Conservation (phyloP, 2,329 filamentous ascomycete genomes). For the Cladosporium cucumerinum region DNA sequence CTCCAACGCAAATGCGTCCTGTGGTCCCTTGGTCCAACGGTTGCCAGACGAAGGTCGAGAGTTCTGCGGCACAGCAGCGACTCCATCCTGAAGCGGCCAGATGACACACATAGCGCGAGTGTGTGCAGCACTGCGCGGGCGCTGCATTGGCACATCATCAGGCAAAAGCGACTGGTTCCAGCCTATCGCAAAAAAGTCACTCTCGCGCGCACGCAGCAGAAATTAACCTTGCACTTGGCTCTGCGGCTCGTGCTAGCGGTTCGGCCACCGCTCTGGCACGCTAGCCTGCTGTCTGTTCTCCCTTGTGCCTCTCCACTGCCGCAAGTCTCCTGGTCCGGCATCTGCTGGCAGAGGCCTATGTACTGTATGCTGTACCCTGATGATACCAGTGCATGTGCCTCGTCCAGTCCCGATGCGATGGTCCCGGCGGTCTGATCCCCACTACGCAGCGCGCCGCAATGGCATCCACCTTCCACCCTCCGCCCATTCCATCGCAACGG, state of each 20-base stretch:
- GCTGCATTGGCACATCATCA: constrained; percentile 4
- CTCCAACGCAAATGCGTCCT: background rate
- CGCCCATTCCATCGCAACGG: constrained; percentile 7
- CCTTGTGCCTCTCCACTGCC: constrained; percentile 14
- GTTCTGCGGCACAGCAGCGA: background rate
- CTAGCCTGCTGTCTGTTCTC: constrained; percentile 8
- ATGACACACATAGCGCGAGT: constrained; percentile 1
- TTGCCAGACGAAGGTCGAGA: background rate
- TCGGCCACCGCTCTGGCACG: constrained; percentile 13
- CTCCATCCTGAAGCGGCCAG: background rate
- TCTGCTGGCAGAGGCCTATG: constrained; percentile 3
- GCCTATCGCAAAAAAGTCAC: constrained; percentile 13
- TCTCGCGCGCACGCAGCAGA: constrained; percentile 4
- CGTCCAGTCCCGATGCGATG: constrained; percentile 2
- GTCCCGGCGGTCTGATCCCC: constrained; percentile 10
- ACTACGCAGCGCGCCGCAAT: background rate
- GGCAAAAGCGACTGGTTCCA: constrained; percentile 9
- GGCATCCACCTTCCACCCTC: constrained; percentile 2
- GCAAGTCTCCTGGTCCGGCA: constrained; percentile 13
- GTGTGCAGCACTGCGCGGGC: background rate
- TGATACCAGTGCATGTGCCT: constrained; percentile 1
- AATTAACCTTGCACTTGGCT: constrained; percentile 11
- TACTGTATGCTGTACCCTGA: constrained; percentile 8
- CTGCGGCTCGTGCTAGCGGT: constrained; percentile 15
- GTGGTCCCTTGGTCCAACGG: background rate